Percentiles rank a stretch among this genome's conserved stretches.
These are phyloP conservation scores for Penicillium sp. DNA, from an alignment of 2,329 filamentous ascomycete genomes.

Conservation along the genomic window DNA sequence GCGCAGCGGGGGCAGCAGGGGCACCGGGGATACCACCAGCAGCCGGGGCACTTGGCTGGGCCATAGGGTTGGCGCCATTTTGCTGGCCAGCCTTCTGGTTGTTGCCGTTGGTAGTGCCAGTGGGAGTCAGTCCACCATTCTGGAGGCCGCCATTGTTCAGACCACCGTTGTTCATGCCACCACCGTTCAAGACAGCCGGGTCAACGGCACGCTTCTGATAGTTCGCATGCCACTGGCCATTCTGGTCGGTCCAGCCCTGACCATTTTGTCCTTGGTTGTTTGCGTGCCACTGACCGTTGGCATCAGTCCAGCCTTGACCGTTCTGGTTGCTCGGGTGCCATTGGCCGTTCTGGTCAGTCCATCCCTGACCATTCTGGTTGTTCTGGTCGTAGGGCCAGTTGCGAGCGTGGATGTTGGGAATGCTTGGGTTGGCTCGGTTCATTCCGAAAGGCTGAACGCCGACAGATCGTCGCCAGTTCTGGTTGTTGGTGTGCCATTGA, in stretches of 20 bases:
- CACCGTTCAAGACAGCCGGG: conserved; percentile 1
- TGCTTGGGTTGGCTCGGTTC: conserved; percentile 4
- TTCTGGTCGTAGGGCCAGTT: conserved; percentile 8
- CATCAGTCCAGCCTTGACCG: conserved; percentile 15
- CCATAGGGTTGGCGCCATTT: conserved; percentile 3
- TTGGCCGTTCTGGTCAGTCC: conserved; percentile 8
- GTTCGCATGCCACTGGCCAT: conserved; percentile 9
- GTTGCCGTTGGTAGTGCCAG: conserved; percentile 3
- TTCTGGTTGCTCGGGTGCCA: conserved; percentile 6
- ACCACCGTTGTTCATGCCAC: background rate
- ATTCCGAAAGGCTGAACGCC: conserved; percentile 1
- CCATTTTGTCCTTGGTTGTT: conserved; percentile 5
- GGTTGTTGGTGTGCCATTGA: conserved; percentile 6
- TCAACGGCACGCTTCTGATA: conserved; percentile 8
- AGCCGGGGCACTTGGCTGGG: background rate
- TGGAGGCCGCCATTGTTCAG: conserved; percentile 4
- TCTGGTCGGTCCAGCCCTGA: conserved; percentile 10
- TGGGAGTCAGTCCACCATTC: conserved; percentile 1
- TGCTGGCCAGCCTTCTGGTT: conserved; percentile 8
- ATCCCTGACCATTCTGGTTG: conserved; percentile 6
- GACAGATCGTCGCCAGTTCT: background rate
- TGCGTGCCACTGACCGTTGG: conserved; percentile 14
- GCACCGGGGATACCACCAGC: conserved; percentile 6
- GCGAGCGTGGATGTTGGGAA: conserved; percentile 7
- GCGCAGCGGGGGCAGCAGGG: background rate